Evolutionary conservation across 306 rosid species (phyloP), one percentile per base, ranked within the genome.

Genomic region (Astragalus glycyphyllos): DNA sequence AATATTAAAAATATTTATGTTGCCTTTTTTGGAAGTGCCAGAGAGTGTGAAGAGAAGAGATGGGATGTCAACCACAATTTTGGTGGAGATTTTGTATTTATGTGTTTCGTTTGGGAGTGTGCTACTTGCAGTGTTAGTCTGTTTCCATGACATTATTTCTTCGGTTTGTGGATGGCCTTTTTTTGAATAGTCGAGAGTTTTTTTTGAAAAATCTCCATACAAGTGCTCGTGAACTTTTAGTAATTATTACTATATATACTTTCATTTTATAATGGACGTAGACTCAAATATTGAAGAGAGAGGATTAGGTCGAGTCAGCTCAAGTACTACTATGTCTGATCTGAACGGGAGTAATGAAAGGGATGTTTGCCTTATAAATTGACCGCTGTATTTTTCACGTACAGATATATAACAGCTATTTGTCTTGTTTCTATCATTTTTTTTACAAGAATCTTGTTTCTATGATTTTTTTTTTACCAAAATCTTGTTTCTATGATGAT

Each of bases 1-100:
- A 5, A 46, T 46, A n/a, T n/a, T n/a, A n/a, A n/a, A n/a, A 65
- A 44, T 45, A 41, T 59, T 20, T 51, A 15, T 45, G 75, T 63
- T 62, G 47, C 82, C 57, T 59, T 73, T 75, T 74, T 32, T 77
- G 70, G 61, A 65, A 79, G 78, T 77, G 87, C 42, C 69, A 32
- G 26, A 11, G 74, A 51, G 62, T n/a, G 16, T 26, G 71, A 35
- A 31, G 11, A 23, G 70, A 34, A 15, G 81, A 61, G 80, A 53
- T 13, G 82, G 82, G 58, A 86, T 88, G 75, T 80, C 70, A 51
- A 62, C 98, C 98, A 93, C 98, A 85, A 79, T 67, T 84, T 80
- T 65, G 51, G 59, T 44, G 20, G 75, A 72, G 81, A 9, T 72
- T 77, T 92, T 88, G 89, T 88, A 79, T 82, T 79, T 77, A 75